Percentiles rank a stretch among this genome's conserved stretches.
Conservation (phyloP, 2,329 filamentous ascomycete species). For the Sarocladium strictum region DNA sequence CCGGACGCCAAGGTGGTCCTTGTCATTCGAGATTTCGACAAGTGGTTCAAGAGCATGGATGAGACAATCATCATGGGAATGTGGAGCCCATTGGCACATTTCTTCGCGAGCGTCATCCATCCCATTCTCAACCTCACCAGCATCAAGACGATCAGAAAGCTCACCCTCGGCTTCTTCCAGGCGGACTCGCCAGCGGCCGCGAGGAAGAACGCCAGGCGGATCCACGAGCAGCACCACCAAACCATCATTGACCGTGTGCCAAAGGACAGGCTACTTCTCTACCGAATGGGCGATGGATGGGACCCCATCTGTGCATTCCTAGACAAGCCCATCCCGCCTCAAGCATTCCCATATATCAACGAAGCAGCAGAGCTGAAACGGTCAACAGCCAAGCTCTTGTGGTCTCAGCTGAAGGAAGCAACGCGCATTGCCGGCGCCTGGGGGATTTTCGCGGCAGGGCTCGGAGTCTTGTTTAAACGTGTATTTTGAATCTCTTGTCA, state of each 20-base stretch:
- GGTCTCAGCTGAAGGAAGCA: not conserved
- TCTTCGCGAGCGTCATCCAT: slow-evolving; percentile 18
- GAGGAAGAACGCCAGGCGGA: slow-evolving; percentile 15
- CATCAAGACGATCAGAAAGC: slow-evolving; percentile 18
- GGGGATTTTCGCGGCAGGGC: not conserved
- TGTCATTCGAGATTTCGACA: slow-evolving; percentile 16
- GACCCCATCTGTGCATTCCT: slow-evolving; percentile 29
- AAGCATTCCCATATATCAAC: slow-evolving; percentile 26
- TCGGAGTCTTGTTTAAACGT: too few species aligned
- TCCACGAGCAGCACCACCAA: slow-evolving; percentile 24
- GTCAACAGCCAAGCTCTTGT: not conserved
- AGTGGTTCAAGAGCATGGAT: slow-evolving; percentile 16
- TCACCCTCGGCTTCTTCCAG: slow-evolving; percentile 21
- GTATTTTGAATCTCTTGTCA: too few species aligned
- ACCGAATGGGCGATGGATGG: slow-evolving; percentile 27
- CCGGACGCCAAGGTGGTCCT: slow-evolving; percentile 17
- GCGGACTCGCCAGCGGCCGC: slow-evolving; percentile 17
- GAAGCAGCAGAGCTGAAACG: slow-evolving; percentile 10
- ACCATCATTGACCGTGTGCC: slow-evolving; percentile 21
- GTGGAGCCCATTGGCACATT: slow-evolving; percentile 13
- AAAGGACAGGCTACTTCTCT: slow-evolving; percentile 21
- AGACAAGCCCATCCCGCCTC: slow-evolving; percentile 24
- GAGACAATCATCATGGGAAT: slow-evolving; percentile 13
- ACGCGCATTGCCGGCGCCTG: not conserved
- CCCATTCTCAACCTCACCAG: slow-evolving; percentile 26